These are phyloP conservation scores for Trichaptum fuscoviolaceum DNA, from an alignment of 768 basidiomycete species.

Conservation along the genomic window DNA sequence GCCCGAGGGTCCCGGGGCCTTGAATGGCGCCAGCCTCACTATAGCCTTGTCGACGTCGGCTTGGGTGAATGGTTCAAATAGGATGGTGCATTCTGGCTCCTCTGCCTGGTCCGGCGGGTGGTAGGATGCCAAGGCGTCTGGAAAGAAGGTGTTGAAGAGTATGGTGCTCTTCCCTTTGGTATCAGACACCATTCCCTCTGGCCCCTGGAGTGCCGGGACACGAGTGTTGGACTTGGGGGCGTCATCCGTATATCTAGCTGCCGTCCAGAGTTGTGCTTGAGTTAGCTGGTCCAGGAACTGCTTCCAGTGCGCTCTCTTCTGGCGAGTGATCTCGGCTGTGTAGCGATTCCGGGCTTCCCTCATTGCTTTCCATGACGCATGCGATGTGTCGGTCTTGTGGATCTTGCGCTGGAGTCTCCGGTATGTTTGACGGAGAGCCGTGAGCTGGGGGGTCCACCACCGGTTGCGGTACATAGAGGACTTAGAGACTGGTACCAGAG, in stretches of 20 bases:
- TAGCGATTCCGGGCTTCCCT: slow-evolving; percentile 10
- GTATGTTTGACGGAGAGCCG: background rate
- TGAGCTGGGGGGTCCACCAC: slow-evolving; percentile 2
- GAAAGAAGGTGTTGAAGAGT: no score
- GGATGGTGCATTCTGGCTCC: no score
- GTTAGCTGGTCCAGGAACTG: slow-evolving; percentile 18
- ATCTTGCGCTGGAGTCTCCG: background rate
- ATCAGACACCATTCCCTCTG: background rate
- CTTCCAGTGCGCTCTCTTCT: slow-evolving; percentile 21
- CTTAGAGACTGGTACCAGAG: background rate
- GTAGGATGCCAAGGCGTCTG: no score
- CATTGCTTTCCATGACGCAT: slow-evolving; percentile 1
- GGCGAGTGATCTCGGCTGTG: slow-evolving; percentile 10
- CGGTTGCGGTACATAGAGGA: background rate
- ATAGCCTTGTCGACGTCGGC: no score
- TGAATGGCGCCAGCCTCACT: no score
- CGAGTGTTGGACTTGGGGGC: slow-evolving; percentile 14
- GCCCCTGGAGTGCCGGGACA: slow-evolving; percentile 15
- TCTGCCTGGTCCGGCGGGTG: no score
- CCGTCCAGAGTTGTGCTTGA: slow-evolving; percentile 16
- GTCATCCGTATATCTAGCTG: slow-evolving; percentile 9
- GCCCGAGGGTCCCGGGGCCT: no score
- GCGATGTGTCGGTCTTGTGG: background rate
- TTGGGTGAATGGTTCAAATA: no score
- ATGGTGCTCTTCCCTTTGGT: background rate